Conservation (phyloP, 495 filamentous ascomycete species). For the Penicillium taxi region DNA sequence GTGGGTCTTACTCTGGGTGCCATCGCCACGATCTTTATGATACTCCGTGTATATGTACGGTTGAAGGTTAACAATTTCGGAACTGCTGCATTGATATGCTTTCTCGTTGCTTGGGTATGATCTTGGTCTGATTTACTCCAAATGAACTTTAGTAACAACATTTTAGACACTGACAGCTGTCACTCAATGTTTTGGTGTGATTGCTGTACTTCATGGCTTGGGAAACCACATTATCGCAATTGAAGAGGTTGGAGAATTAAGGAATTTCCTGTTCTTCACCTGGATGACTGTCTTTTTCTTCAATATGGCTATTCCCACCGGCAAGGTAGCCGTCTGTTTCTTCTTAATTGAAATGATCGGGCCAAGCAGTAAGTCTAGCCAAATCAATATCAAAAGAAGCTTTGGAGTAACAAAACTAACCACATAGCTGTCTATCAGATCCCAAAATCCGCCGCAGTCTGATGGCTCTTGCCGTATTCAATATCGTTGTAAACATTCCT, state of each 20-base stretch:
- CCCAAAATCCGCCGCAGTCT: constrained; percentile 19
- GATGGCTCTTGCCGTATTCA: constrained; percentile 15
- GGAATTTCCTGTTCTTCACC: constrained; percentile 20
- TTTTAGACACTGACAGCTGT: constrained; percentile 10
- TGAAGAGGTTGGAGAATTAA: constrained; percentile 11
- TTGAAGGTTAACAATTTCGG: constrained; percentile 21
- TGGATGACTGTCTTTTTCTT: constrained; percentile 25
- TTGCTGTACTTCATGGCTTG: constrained; percentile 18
- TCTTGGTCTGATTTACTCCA: background rate
- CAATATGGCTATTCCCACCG: constrained; percentile 20
- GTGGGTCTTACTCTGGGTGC: constrained; percentile 14
- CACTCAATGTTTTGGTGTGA: constrained; percentile 17
- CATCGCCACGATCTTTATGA: constrained; percentile 20
- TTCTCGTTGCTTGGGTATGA: constrained; percentile 20
- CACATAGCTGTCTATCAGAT: too few relatives aligned
- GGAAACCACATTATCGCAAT: constrained; percentile 17
- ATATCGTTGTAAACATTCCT: constrained; percentile 20
- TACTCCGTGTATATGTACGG: constrained; percentile 18
- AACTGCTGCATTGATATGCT: constrained; percentile 15
- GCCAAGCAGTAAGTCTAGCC: constrained; percentile 13
- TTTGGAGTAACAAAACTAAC: too few relatives aligned
- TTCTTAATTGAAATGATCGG: constrained; percentile 22
- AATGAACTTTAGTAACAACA: background rate
- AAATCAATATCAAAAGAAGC: background rate
- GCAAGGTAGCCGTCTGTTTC: constrained; percentile 19